Conservation (phyloP, 768 basidiomycete genomes). For the Leccinum boreale region DNA sequence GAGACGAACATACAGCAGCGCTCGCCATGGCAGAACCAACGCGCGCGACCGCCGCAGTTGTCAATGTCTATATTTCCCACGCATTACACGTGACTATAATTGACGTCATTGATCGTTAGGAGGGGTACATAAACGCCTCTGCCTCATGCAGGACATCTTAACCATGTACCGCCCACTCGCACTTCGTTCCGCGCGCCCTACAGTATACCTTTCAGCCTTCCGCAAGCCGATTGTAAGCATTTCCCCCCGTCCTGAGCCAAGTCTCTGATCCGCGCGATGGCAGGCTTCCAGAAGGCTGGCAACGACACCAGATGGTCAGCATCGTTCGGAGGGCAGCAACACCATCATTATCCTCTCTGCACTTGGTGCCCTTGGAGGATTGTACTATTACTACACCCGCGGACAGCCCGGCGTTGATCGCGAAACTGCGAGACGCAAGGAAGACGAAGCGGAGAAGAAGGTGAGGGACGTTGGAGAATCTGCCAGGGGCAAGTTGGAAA, state of each 20-base stretch:
- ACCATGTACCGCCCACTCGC: conserved; percentile 16
- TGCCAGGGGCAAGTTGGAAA: conserved; percentile 30
- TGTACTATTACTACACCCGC: conserved; percentile 38
- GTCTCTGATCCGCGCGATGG: neutral
- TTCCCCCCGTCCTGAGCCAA: neutral
- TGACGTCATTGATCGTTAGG: conserved; percentile 1
- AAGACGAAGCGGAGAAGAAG: conserved; percentile 32
- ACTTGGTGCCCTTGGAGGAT: conserved; percentile 32
- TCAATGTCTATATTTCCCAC: neutral
- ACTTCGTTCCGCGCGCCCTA: conserved; percentile 4
- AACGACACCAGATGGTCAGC: conserved; percentile 6
- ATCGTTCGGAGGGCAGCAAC: conserved; percentile 19
- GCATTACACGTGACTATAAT: neutral
- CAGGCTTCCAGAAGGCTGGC: conserved; percentile 14
- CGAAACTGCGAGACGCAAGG: conserved; percentile 27
- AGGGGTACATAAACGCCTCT: neutral
- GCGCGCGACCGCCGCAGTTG: neutral
- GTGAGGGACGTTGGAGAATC: conserved; percentile 28
- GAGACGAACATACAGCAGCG: conserved; percentile 15
- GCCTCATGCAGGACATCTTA: neutral
- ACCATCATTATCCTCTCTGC: conserved; percentile 30
- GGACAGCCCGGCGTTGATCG: conserved; percentile 18
- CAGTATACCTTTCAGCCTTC: conserved; percentile 10
- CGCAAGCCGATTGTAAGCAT: conserved; percentile 11
- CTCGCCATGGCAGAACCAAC: neutral